Percentiles rank a stretch among this genome's conserved stretches.
These are phyloP conservation scores for Akebia trifoliata DNA, from an alignment of 164 flowering plant species.

Conservation along the genomic window DNA sequence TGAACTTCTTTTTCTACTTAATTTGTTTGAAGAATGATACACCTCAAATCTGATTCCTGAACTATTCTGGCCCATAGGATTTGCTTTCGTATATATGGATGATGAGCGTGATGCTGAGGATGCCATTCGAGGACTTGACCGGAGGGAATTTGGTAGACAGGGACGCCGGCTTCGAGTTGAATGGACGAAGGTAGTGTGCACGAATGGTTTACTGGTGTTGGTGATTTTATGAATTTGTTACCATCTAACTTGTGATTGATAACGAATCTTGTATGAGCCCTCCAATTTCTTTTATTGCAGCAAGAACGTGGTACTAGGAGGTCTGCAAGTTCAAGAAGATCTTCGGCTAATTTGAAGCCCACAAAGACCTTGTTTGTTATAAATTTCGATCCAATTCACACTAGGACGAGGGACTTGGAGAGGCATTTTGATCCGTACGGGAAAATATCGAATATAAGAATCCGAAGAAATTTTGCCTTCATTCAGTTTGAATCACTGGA, in stretches of 20 bases:
- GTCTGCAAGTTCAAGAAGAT: constrained; percentile 60
- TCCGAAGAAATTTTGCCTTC: constrained; percentile 92
- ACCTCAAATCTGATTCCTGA: background rate
- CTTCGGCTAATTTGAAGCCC: constrained; percentile 55
- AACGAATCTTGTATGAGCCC: too few relatives aligned
- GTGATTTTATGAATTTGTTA: too few relatives aligned
- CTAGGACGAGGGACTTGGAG: constrained; percentile 83
- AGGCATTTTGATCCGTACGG: constrained; percentile 98
- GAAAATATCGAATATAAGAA: constrained; percentile 73
- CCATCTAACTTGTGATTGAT: too few relatives aligned
- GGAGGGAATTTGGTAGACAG: constrained; percentile 79
- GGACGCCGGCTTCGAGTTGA: constrained; percentile 96
- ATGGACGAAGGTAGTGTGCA: constrained; percentile 78
- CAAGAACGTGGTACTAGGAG: constrained; percentile 81
- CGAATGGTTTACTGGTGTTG: too few relatives aligned
- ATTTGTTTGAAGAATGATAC: background rate
- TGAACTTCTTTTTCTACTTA: constrained; percentile 1
- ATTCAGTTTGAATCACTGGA: constrained; percentile 85
- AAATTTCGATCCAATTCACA: constrained; percentile 74
- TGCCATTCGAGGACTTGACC: constrained; percentile 85
- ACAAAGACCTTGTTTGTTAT: constrained; percentile 95
- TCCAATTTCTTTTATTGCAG: constrained; percentile 34
- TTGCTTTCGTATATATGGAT: constrained; percentile 97
- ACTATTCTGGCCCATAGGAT: constrained; percentile 42
- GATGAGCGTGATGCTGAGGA: constrained; percentile 98